phyloP scores from a whole-genome alignment of 176 grass and related monocot species.

The Lolium rigidum region DNA sequence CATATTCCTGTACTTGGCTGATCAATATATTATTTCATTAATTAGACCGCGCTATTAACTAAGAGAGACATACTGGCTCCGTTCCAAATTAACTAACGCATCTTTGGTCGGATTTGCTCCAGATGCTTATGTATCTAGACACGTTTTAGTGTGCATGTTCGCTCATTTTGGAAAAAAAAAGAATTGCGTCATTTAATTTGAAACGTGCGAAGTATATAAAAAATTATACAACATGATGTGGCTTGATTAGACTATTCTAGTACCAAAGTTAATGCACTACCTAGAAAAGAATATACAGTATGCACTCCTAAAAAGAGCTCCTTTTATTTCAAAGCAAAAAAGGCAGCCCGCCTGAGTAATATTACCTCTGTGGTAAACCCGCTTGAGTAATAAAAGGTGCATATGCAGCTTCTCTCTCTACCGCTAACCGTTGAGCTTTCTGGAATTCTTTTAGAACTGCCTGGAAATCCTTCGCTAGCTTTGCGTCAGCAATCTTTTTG shows the following conservation, averaged over 20 bases:
- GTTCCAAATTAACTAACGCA: too few species aligned
- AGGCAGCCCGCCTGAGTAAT: neutral
- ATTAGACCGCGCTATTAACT: neutral
- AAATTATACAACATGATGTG: neutral
- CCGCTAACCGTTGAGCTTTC: constrained; percentile 83
- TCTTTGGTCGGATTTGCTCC: too few species aligned
- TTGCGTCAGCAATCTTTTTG: constrained; percentile 97
- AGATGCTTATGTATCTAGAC: too few species aligned
- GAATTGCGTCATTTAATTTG: too few species aligned
- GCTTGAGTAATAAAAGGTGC: constrained; percentile 81
- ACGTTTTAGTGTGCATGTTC: too few species aligned
- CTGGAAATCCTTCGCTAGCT: constrained; percentile 98
- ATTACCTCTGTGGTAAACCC: constrained; percentile 70
- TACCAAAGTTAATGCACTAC: constrained; percentile 8
- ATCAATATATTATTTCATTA: neutral
- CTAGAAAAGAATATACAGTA: neutral
- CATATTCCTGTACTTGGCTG: neutral
- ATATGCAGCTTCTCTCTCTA: constrained; percentile 95
- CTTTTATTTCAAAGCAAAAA: constrained; percentile 17
- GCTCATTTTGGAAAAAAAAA: too few species aligned
- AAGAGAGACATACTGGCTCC: too few species aligned
- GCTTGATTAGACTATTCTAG: neutral
- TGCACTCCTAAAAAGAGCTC: neutral
- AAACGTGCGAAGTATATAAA: neutral
- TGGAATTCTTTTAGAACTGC: constrained; percentile 93